Evolutionary conservation across 2,329 filamentous ascomycete genomes (phyloP), one percentile per base, ranked within the genome.

Genomic region (Colletotrichum navitas): DNA sequence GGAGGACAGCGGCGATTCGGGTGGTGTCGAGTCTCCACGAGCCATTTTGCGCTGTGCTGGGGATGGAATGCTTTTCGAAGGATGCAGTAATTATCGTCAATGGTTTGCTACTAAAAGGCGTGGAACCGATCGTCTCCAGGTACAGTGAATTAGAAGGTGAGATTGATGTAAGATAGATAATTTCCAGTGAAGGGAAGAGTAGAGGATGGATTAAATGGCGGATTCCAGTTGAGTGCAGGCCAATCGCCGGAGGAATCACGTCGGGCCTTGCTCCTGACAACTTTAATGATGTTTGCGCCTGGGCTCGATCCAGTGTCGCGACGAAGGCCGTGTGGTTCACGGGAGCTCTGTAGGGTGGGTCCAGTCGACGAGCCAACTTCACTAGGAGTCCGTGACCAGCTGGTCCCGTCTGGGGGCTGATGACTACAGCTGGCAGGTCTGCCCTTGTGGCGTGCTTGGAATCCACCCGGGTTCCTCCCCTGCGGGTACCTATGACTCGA

Each of bases 1-100:
- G 10, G 71, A 74, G 39, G 73, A 74, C 12, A 74, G 61, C n/a
- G 73, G 73, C 21, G 73, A 74, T 49, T 72, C 68, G 51, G 59
- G 68, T 34, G 71, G 68, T 49, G 71, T 67, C 5, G 62, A 72
- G 39, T 73, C 61, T 52, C 60, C 60, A 56, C 70, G 70, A 66
- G 61, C 66, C 70, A 72, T 72, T 29, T 36, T 61, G 52, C 7
- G 45, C 34, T 24, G 52, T 34, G 41, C 52, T n/a, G 45, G 52
- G 41, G 60, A 63, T 58, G 54, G 49, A 52, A 66, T 61, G 24
- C 36, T 69, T 47, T 69, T 69, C 41, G 51, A 68, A 54, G 32
- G 64, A 68, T 68, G 58, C 51, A 62, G 43, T 36, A 59, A 71
- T 36, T 41, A 39, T 45, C 58, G 43, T n/a, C 51, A 21, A 29